Conservation (phyloP, 2,329 filamentous ascomycete genomes). For the Penicillium psychrosexuale region DNA sequence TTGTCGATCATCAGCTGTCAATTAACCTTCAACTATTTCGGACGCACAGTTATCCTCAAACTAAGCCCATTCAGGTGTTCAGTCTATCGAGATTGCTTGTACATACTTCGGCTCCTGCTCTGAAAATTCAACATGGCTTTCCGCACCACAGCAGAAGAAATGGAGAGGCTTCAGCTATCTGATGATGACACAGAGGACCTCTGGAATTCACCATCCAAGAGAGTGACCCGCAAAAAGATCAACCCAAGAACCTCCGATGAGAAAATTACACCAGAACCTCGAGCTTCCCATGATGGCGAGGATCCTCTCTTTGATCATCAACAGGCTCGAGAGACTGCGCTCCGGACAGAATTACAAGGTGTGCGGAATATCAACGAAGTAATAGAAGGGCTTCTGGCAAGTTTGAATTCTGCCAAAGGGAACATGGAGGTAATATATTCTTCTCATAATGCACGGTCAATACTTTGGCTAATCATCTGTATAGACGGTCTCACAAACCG, state of each 20-base stretch:
- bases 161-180: conserved; percentile 52
- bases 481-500: conserved; percentile 79
- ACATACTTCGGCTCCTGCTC: background rate
- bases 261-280: conserved; percentile 26
- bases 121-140: conserved; percentile 26
- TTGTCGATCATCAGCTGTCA: background rate
- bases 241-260: conserved; percentile 36
- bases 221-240: conserved; percentile 31
- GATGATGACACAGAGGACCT: conserved; percentile 57
- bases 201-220: conserved; percentile 56
- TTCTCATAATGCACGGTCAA: background rate
- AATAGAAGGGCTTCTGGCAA: conserved; percentile 61
- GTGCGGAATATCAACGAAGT: conserved; percentile 83
- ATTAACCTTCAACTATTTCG: background rate
- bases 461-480: background rate
- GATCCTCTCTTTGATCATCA: conserved; percentile 60
- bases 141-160: conserved; percentile 45
- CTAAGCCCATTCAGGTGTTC: background rate
- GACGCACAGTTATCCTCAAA: background rate
- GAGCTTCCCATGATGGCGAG: conserved; percentile 41
- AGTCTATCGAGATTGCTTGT: background rate
- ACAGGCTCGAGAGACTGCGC: conserved; percentile 67
- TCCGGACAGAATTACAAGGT: conserved; percentile 76
- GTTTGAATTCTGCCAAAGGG: conserved; percentile 47
- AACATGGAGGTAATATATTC: conserved; percentile 46